Conservation (phyloP, 208 protist species). For the Leptomonas pyrrhocoris region DNA sequence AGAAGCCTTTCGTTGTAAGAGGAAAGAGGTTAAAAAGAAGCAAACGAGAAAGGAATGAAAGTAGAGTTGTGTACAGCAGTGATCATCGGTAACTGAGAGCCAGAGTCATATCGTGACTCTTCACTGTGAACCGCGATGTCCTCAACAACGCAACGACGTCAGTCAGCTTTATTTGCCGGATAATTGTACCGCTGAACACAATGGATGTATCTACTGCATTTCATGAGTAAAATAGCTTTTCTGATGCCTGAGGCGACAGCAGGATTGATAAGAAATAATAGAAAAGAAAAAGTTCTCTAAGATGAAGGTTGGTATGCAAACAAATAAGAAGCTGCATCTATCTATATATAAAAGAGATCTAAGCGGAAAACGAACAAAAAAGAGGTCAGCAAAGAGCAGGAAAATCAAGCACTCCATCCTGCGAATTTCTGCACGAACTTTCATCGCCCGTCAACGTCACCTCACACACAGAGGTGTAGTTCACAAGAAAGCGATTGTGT, state of each 20-base stretch:
- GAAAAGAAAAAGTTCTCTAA: not conserved
- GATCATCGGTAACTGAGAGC: not conserved
- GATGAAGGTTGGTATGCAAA: not conserved
- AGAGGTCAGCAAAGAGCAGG: not conserved
- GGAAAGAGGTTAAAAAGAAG: slow-evolving; percentile 6
- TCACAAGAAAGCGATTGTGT: no score
- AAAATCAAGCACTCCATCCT: no score
- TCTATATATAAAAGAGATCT: slow-evolving; percentile 2
- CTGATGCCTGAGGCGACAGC: not conserved
- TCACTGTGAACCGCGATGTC: no score
- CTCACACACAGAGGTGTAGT: no score
- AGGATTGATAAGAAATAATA: not conserved
- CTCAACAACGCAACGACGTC: no score
- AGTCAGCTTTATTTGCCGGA: no score
- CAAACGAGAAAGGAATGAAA: not conserved
- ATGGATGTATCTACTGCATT: no score
- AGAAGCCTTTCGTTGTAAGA: no score
- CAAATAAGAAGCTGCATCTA: slow-evolving; percentile 4
- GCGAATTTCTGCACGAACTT: no score
- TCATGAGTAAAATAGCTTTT: not conserved
- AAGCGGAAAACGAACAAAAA: not conserved
- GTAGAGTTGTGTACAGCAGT: not conserved
- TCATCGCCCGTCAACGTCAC: no score
- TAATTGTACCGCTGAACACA: no score
- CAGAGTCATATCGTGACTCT: not conserved